phyloP scores from a whole-genome alignment of 768 basidiomycete genomes.

The Tulasnella calospora region DNA sequence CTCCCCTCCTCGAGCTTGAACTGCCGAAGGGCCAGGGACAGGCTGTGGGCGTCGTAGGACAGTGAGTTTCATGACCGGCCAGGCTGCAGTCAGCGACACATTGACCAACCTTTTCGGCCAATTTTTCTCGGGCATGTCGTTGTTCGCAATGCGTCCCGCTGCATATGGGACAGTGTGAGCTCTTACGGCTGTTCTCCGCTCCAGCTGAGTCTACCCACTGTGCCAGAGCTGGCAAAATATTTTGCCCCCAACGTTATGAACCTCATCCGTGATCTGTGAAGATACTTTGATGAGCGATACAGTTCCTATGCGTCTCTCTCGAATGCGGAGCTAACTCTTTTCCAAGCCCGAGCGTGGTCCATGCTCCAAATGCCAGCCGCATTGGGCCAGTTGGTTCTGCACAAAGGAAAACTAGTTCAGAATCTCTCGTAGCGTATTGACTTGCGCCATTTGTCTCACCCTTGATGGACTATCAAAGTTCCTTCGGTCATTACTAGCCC shows the following conservation, averaged over 20 bases:
- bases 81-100: not conserved
- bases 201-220: conserved; percentile 32
- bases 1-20: conserved; percentile 41
- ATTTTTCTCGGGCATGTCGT: conserved; percentile 40
- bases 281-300: not conserved
- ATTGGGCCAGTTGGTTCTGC: conserved; percentile 44
- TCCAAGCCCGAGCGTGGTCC: conserved; percentile 46
- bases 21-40: conserved; percentile 46
- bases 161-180: conserved; percentile 30
- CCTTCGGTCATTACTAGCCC: conserved; percentile 44
- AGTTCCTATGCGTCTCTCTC: not conserved
- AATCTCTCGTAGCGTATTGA: not conserved
- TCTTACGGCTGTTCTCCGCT: not conserved
- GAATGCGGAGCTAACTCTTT: conserved; percentile 29
- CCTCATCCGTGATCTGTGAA: not conserved
- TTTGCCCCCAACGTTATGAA: conserved; percentile 1
- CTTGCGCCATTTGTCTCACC: conserved; percentile 33
- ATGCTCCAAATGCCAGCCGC: conserved; percentile 48
- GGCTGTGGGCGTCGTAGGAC: conserved; percentile 34
- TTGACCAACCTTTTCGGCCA: conserved; percentile 36
- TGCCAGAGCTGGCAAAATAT: conserved; percentile 39
- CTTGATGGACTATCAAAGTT: conserved; percentile 42
- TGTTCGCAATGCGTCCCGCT: conserved; percentile 12
- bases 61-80: not conserved
- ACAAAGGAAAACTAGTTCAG: not conserved